A percentile compares a stretch with the other conserved stretches of the same genome.
These are phyloP conservation scores for Cadophora luteo-olivacea DNA, from an alignment of 2,329 filamentous ascomycete species.

Conservation along the genomic window DNA sequence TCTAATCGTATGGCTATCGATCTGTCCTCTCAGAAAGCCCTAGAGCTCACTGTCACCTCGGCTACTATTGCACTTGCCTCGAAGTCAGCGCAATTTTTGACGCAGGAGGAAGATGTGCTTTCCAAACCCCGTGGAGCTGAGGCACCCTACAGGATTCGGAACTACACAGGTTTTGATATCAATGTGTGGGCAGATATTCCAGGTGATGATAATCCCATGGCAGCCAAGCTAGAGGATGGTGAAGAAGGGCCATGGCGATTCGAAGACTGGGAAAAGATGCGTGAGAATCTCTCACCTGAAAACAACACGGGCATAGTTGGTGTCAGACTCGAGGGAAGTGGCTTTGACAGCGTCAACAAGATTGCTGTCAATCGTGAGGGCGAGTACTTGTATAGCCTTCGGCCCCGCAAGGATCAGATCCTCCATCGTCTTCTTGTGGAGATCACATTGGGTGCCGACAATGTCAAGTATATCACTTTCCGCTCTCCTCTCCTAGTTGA, in stretches of 20 bases:
- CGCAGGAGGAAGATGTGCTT: slow-evolving; percentile 86
- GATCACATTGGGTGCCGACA: slow-evolving; percentile 87
- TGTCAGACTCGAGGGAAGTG: slow-evolving; percentile 87
- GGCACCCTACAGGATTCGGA: slow-evolving; percentile 90
- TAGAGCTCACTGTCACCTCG: slow-evolving; percentile 92
- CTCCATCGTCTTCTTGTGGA: slow-evolving; percentile 92
- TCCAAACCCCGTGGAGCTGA: slow-evolving; percentile 92
- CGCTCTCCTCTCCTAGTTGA: slow-evolving; percentile 91
- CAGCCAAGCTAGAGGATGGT: slow-evolving; percentile 82
- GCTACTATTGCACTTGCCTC: slow-evolving; percentile 92
- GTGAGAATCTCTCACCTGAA: slow-evolving; percentile 89
- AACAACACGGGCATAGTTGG: slow-evolving; percentile 80
- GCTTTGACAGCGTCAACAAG: slow-evolving; percentile 88
- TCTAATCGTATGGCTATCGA: slow-evolving; percentile 84
- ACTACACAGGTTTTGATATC: slow-evolving; percentile 93
- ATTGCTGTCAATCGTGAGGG: slow-evolving; percentile 94
- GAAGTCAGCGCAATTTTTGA: slow-evolving; percentile 91
- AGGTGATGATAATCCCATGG: slow-evolving; percentile 70
- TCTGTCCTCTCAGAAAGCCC: slow-evolving; percentile 83
- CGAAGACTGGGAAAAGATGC: slow-evolving; percentile 94
- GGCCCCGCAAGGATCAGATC: slow-evolving; percentile 84
- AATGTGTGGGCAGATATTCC: slow-evolving; percentile 80
- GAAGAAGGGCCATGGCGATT: slow-evolving; percentile 95
- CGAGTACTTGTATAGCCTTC: slow-evolving; percentile 86
- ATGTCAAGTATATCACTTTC: slow-evolving; percentile 97